Evolutionary conservation across 2,329 filamentous ascomycete species (phyloP), one percentile per base, ranked within the genome.

Genomic region (Arthrobotrys megalospora): DNA sequence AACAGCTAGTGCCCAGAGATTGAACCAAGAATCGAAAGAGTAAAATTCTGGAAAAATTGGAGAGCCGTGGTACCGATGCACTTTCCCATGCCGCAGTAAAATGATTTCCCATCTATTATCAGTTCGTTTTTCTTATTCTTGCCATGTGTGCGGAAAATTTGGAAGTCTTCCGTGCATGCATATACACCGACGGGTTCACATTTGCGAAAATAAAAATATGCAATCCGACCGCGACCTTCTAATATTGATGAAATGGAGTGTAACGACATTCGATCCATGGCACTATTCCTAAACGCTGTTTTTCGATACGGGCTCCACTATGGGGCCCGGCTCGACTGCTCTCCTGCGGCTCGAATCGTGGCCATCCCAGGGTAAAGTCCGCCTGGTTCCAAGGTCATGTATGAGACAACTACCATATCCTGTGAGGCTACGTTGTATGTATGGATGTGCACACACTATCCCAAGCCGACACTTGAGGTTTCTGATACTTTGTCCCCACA

Each of bases 261-360:
- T 71, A 71, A 71, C 55, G 36, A 12, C 19, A 60, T 41, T 2
- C 10, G 53, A 70, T 64, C 43, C 60, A 38, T 50, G 28, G 58
- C 67, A 32, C 38, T 41, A 32, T 34, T 21, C 34, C 21, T 48
- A 53, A 64, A 58, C 16, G 38, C 41, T 14, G 11, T 3, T 5
- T 52, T 28, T 63, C 67, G 55, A 71, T 19, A 6, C 32, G 16
- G 11, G 28, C 16, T 50, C 45, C 67, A 52, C 53, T 43, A 71
- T 48, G 24, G 67, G 32, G 47, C 47, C 67, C 43, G 55, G 43
- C 19, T 60, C 55, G 19, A 43, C 45, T 71, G 32, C 16, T 48
- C 1, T 73, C 50, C 47, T 60, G 69, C 60, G 69, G 62, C 69
- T 73, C 60, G 69, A 66, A 63, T 53, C 47, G 58, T 50, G 64